Evolutionary conservation across 768 basidiomycete genomes (phyloP).

Genomic region (Russula virescens): DNA sequence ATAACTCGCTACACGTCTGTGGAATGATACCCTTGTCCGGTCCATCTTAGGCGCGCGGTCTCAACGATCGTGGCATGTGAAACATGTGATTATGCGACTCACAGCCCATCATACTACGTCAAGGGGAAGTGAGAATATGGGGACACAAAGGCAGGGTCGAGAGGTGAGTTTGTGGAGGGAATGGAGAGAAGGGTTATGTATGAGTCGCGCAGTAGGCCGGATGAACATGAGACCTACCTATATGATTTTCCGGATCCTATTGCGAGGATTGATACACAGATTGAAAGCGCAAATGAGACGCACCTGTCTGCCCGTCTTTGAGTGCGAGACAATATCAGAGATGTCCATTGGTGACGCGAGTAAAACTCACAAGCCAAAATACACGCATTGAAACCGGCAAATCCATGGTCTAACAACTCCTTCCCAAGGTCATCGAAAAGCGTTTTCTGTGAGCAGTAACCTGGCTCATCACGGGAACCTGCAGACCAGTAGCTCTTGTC

Average conservation of each 20-base stretch:
- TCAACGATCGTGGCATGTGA: slow-evolving; percentile 3
- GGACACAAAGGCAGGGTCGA: neutral
- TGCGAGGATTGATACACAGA: neutral
- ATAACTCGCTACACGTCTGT: slow-evolving; percentile 89
- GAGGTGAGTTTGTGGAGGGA: neutral
- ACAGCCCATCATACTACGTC: slow-evolving; percentile 90
- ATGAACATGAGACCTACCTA: slow-evolving; percentile 47
- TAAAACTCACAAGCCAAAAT: slow-evolving; percentile 90
- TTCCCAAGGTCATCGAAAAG: slow-evolving; percentile 91
- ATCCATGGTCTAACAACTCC: slow-evolving; percentile 92
- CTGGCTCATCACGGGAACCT: slow-evolving; percentile 79
- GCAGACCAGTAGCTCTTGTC: slow-evolving; percentile 99
- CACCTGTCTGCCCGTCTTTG: slow-evolving; percentile 80
- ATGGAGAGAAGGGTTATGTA: neutral
- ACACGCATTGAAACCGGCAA: slow-evolving; percentile 96
- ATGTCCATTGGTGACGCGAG: slow-evolving; percentile 9
- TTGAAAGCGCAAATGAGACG: slow-evolving; percentile 27
- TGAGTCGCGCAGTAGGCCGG: neutral
- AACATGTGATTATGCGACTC: slow-evolving; percentile 34
- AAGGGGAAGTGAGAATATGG: neutral
- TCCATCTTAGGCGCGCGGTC: slow-evolving; percentile 51
- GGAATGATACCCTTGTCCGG: slow-evolving; percentile 97
- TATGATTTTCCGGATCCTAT: slow-evolving; percentile 89
- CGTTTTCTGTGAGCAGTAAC: slow-evolving; percentile 92
- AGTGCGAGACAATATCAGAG: neutral